A percentile compares a stretch with the other conserved stretches of the same genome.
phyloP scores from a whole-genome alignment of 441 rosid species.

The Populus hybrid region DNA sequence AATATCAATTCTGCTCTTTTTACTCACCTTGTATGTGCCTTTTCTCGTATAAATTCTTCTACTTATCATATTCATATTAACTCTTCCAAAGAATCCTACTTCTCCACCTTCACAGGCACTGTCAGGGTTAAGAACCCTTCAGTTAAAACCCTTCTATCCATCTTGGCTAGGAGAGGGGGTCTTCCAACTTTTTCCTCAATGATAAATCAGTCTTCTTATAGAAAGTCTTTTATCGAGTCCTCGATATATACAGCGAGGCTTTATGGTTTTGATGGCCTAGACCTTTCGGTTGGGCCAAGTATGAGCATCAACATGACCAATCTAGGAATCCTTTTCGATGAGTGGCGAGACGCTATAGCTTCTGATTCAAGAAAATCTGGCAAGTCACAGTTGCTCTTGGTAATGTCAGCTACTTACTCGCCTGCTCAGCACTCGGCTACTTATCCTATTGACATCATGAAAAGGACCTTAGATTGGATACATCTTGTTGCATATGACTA shows the following conservation, averaged over 20 bases:
- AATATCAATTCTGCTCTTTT: not conserved
- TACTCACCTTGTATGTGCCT: not conserved
- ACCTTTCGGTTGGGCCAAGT: not conserved
- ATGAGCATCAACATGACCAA: not conserved
- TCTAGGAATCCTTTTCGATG: not conserved
- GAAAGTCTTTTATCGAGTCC: conserved; percentile 36
- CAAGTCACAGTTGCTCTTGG: not conserved
- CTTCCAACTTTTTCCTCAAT: not conserved
- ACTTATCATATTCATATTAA: conserved; percentile 10
- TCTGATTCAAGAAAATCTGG: not conserved
- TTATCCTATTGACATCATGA: not conserved
- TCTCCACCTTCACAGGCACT: conserved; percentile 24
- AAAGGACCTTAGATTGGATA: not conserved
- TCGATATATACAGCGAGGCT: conserved; percentile 1
- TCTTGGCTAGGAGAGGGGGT: conserved; percentile 1
- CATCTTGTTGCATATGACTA: not conserved
- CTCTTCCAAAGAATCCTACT: conserved; percentile 21
- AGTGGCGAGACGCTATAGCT: not conserved
- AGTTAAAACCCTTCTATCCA: conserved; percentile 29
- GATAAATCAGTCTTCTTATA: conserved; percentile 5
- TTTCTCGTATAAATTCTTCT: not conserved
- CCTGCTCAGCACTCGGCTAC: not conserved
- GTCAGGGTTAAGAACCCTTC: conserved; percentile 37
- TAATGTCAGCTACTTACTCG: not conserved
- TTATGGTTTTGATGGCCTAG: not conserved